Base-by-base conservation (phyloP, 768 basidiomycete genomes). In the Tylopilus vinaceipallidus region DNA sequence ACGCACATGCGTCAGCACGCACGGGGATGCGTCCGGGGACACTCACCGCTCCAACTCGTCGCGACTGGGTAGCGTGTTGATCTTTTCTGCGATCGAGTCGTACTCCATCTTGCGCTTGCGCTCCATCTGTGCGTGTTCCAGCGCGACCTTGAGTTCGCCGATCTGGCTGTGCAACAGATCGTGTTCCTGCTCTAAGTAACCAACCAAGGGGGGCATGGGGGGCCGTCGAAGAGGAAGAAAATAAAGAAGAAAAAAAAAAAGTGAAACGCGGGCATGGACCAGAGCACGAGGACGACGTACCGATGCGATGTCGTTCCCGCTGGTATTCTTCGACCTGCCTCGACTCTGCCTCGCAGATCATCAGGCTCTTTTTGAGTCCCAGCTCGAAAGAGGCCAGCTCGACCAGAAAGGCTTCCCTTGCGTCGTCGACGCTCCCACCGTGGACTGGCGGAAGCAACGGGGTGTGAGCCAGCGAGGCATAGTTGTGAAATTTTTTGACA, bases 281-380 rank as follows among this genome's bases (percentile, higher is more conserved):
- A 45, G 38, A 6, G 12, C n/a, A 73, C 79, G 37, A 16, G 9
- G 17, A n/a, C n/a, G n/a, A 74, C 81, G 38, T 63, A 88, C 91
- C 88, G 60, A 91, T 88, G 53, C 80, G 70, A 57, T 80, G 76
- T 41, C 80, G 78, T 59, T 90, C 88, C 37, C 77, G 73, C 57
- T 89, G 79, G 62, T 93, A 93, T 64, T 91, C 85, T 59, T 89
- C 83, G 1, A 91, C 90, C 69, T 93, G 89, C 59, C 90, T 76
- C 45, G 81, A 79, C 71, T 93, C 91, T 8, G 90, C 91, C 62
- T 91, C 85, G 59, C 88, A 91, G 38, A 90, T 83, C 82, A 92
- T 87, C 30, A 76, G 73, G 56, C 81, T 86, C 70, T 92, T 93
- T 71, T 84, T 81, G 56, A 93, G 71, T 47, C 80, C 69, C 52